Percentiles rank a stretch among this genome's conserved stretches.
Conservation (phyloP, 2,329 filamentous ascomycete genomes). For the Alternaria arbusti region DNA sequence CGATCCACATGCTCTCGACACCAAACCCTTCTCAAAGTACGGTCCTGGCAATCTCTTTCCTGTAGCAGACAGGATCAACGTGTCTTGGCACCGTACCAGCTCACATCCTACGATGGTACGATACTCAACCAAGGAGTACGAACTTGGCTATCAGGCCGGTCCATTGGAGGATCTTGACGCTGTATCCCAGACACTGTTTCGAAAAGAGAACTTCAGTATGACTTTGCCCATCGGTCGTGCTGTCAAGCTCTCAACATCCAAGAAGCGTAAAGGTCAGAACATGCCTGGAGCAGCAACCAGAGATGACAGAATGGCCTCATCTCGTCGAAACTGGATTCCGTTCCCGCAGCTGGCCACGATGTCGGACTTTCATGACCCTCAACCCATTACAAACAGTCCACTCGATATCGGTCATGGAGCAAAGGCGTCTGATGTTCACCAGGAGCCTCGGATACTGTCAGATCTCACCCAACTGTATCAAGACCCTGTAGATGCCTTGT, state of each 20-base stretch:
- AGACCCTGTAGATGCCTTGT: neutral
- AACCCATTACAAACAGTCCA: neutral
- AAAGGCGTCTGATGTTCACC: neutral
- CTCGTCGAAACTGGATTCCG: neutral
- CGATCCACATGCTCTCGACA: slow-evolving; percentile 20
- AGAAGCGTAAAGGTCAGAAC: slow-evolving; percentile 6
- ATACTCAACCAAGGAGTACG: slow-evolving; percentile 27
- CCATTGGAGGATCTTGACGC: slow-evolving; percentile 29
- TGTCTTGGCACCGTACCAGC: slow-evolving; percentile 28
- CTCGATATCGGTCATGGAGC: neutral
- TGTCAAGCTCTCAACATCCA: slow-evolving; percentile 7
- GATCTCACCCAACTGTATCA: neutral
- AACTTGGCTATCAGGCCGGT: slow-evolving; percentile 12
- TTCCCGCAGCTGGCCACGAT: neutral
- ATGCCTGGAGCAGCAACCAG: slow-evolving; percentile 5
- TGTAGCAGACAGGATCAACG: slow-evolving; percentile 20
- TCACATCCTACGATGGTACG: slow-evolving; percentile 23
- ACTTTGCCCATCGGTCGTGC: slow-evolving; percentile 14
- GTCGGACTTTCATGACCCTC: neutral
- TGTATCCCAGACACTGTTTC: slow-evolving; percentile 14
- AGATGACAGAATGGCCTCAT: neutral
- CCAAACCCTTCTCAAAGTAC: slow-evolving; percentile 20
- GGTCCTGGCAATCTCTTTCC: slow-evolving; percentile 10
- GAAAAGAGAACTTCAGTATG: neutral
- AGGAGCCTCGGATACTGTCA: neutral